Percentiles rank a stretch among this genome's conserved stretches.
Conservation (phyloP, 2,329 filamentous ascomycete genomes). For the Magnaporthiopsis incrustans region DNA sequence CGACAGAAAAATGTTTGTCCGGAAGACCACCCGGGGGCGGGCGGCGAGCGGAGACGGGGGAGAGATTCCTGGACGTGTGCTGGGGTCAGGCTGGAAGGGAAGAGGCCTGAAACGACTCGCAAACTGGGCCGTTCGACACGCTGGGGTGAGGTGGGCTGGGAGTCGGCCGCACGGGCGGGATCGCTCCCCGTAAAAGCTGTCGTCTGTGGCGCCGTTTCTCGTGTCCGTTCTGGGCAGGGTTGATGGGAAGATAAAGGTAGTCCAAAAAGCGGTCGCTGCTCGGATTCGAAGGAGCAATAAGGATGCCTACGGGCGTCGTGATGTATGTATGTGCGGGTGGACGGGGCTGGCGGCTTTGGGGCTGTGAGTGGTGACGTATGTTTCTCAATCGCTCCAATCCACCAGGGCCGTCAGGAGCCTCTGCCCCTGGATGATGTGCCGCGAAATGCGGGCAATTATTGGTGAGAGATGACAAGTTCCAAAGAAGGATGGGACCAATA, state of each 20-base stretch:
- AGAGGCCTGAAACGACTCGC: not conserved
- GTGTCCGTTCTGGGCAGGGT: not conserved
- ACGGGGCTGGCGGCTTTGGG: not conserved
- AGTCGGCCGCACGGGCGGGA: not conserved
- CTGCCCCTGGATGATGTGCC: not conserved
- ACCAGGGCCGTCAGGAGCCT: not conserved
- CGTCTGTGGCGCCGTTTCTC: not conserved
- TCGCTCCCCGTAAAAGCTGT: not conserved
- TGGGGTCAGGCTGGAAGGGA: not conserved
- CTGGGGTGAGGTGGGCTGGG: not conserved
- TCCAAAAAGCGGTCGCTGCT: not conserved
- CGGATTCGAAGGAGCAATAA: not conserved
- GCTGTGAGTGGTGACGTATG: not conserved
- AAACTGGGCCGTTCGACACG: not conserved
- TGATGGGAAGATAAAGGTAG: too few species aligned
- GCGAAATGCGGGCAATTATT: too few species aligned
- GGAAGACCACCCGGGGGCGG: not conserved
- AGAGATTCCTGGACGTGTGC: not conserved
- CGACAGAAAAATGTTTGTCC: not conserved
- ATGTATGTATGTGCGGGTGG: not conserved
- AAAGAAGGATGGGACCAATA: too few species aligned
- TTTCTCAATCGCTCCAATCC: not conserved
- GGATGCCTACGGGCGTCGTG: too few species aligned
- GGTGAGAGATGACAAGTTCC: too few species aligned
- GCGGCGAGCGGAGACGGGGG: conserved; percentile 8